Percentiles rank a stretch among this genome's conserved stretches.
phyloP scores from a whole-genome alignment of 1,284 basidiomycete species.

The Takashimella tepidaria region DNA sequence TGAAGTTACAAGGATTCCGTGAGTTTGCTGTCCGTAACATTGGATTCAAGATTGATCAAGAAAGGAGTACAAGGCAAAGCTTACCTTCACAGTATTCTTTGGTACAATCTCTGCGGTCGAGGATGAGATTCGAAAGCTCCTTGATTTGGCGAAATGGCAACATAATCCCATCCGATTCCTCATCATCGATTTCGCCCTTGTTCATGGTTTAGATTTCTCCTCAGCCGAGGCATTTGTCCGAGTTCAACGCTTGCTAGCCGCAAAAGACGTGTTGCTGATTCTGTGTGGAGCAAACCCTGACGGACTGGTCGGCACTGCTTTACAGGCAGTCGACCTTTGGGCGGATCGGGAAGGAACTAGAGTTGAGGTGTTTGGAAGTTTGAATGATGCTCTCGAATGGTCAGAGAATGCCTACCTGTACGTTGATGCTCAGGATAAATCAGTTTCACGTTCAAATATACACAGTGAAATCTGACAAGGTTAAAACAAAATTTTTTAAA shows the following conservation, averaged over 20 bases:
- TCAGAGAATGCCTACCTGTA: constrained; percentile 80
- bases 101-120: constrained; percentile 89
- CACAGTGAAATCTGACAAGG: too few species aligned
- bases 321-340: constrained; percentile 70
- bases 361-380: constrained; percentile 75
- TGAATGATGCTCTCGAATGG: constrained; percentile 95
- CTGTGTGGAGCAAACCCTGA: constrained; percentile 74
- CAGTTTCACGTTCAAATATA: too few species aligned
- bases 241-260: constrained; percentile 73
- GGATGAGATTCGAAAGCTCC: constrained; percentile 58
- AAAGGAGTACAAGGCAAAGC: constrained; percentile 3
- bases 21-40: constrained; percentile 12
- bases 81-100: constrained; percentile 81
- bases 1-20: constrained; percentile 74
- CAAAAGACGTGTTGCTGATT: constrained; percentile 74
- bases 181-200: constrained; percentile 75
- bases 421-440: too few species aligned
- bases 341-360: constrained; percentile 56
- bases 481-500: too few species aligned
- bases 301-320: constrained; percentile 62
- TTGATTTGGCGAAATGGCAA: constrained; percentile 70
- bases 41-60: neutral
- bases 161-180: constrained; percentile 82
- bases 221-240: constrained; percentile 92
- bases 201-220: constrained; percentile 88